A percentile compares a stretch with the other conserved stretches of the same genome.
Evolutionary conservation across 208 protist species (phyloP).

Genomic region (Plasmodiophora brassicae): DNA sequence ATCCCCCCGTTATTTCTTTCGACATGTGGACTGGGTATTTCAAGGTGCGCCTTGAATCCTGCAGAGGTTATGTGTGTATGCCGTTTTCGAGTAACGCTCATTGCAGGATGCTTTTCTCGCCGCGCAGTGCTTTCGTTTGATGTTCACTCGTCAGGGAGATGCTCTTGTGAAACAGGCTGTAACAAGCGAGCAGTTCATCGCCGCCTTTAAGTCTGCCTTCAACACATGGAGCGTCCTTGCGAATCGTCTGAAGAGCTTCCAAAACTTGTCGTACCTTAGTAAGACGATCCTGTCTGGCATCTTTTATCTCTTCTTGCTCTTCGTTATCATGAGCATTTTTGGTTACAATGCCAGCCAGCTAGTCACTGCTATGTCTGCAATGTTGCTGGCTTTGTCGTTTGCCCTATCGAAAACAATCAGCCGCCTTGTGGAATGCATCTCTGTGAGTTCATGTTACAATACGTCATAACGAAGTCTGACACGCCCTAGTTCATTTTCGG

Average conservation of each 20-base stretch:
- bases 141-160: conserved; percentile 7
- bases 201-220: not conserved
- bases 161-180: not conserved
- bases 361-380: not conserved
- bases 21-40: not conserved
- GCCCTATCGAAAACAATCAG: not conserved
- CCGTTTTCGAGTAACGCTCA: not conserved
- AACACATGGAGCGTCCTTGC: not conserved
- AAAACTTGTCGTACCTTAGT: not conserved
- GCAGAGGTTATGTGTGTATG: too few relatives aligned
- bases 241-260: conserved; percentile 26
- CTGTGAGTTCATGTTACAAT: not conserved
- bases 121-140: not conserved
- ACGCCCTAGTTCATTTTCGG: not conserved
- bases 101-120: not conserved
- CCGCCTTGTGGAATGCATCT: not conserved
- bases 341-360: not conserved
- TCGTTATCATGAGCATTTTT: not conserved
- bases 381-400: not conserved
- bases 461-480: not conserved
- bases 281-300: not conserved
- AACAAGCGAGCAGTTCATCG: not conserved
- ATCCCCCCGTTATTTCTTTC: not conserved
- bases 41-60: too few relatives aligned
- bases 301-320: not conserved